These are phyloP conservation scores for Parafenestella ontariensis DNA, from an alignment of 2,329 filamentous ascomycete species.

Conservation along the genomic window DNA sequence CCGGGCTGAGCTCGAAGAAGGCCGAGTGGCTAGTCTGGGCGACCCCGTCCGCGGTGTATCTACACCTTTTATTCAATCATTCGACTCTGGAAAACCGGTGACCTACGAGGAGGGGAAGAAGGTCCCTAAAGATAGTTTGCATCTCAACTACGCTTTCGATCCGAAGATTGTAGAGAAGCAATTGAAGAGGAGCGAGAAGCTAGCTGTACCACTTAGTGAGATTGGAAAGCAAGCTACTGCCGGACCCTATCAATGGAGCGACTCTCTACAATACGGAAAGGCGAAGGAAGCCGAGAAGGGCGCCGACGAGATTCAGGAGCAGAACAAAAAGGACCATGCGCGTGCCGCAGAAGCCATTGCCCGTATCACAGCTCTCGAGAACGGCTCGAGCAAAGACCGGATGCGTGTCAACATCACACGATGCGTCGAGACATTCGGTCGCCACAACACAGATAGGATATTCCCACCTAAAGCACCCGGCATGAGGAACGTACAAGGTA, in stretches of 20 bases:
- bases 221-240: slow-evolving; percentile 8
- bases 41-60: slow-evolving; percentile 79
- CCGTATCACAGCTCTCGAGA: slow-evolving; percentile 79
- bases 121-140: slow-evolving; percentile 38
- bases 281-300: slow-evolving; percentile 10
- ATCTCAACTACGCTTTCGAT: slow-evolving; percentile 80
- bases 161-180: slow-evolving; percentile 71
- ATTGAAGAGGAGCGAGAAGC: slow-evolving; percentile 69
- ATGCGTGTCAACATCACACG: slow-evolving; percentile 83
- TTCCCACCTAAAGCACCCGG: slow-evolving; percentile 67
- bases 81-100: slow-evolving; percentile 66
- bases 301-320: slow-evolving; percentile 30
- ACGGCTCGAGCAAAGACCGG: slow-evolving; percentile 79
- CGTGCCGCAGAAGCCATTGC: slow-evolving; percentile 77
- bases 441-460: slow-evolving; percentile 81
- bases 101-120: slow-evolving; percentile 25
- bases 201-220: slow-evolving; percentile 64
- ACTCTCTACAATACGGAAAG: slow-evolving; percentile 2
- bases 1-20: slow-evolving; percentile 70
- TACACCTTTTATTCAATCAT: slow-evolving; percentile 84
- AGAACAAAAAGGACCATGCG: slow-evolving; percentile 57
- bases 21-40: slow-evolving; percentile 71
- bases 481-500: slow-evolving; percentile 54
- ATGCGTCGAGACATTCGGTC: slow-evolving; percentile 86
- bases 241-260: slow-evolving; percentile 13